These are phyloP conservation scores for Erythrophleum fordii DNA, from an alignment of 306 rosid species.

Conservation along the genomic window DNA sequence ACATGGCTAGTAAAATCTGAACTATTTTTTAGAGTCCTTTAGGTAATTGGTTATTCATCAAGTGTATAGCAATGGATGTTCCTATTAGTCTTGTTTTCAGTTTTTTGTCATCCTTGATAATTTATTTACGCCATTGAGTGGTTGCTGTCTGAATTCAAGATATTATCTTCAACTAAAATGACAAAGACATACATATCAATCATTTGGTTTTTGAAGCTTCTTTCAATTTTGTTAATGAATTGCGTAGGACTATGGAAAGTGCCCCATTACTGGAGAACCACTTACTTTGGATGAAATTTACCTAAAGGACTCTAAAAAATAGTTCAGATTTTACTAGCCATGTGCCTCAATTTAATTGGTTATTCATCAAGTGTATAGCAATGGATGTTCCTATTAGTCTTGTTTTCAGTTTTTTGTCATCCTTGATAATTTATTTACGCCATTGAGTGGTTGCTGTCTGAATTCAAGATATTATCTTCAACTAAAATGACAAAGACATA, in stretches of 20 bases:
- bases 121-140: background rate
- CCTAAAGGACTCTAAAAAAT: background rate
- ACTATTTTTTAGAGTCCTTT: background rate
- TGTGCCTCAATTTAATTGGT: conserved; percentile 9
- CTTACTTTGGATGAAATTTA: conserved; percentile 67
- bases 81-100: background rate
- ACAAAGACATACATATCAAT: background rate
- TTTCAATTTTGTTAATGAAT: conserved; percentile 32
- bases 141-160: background rate
- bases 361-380: background rate
- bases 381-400: background rate
- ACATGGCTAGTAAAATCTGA: background rate
- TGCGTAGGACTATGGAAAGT: conserved; percentile 87
- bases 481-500: background rate
- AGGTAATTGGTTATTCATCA: background rate
- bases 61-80: background rate
- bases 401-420: background rate
- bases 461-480: conserved; percentile 4
- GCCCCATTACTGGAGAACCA: conserved; percentile 88
- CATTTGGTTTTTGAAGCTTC: conserved; percentile 28
- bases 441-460: background rate
- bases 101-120: background rate
- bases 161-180: background rate
- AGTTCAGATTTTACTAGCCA: background rate
- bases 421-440: background rate